Evolutionary conservation across 2,329 filamentous ascomycete genomes (phyloP), one percentile per base, ranked within the genome.

Genomic region (Lachnellula hyalina): DNA sequence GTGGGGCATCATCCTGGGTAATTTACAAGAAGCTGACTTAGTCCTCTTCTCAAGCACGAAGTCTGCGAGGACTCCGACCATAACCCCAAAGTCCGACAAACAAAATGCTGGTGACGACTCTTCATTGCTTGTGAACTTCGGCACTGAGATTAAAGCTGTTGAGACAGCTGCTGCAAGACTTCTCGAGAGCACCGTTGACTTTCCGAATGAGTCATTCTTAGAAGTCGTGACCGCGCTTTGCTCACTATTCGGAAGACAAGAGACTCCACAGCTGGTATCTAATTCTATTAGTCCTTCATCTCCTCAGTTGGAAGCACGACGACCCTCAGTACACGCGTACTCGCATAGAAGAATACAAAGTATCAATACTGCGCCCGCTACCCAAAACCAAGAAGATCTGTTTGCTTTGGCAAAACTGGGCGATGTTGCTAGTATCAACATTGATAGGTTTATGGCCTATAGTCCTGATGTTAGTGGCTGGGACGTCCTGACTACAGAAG

Each of bases 1-100:
- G 0, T 99, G 95, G 89, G 85, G 85, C 1, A 97, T 99, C 55
- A 78, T 99, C 15, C 79, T 99, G 1, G 92, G 96, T 66, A 96
- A 92, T 0, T 74, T 99, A 7, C 91, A 96, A 66, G 90, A 96
- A 70, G 92, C 93, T 2, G 94, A 97, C 64, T 84, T 96, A 59
- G 85, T 97, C 4, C 79, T 96, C 25, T 88, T 86, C 47, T 68
- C 69, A 14, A 71, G 68, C 53, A 79, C 82, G 11, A 83, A 79
- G 14, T 68, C 76, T 4, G 74, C 79, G 0, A 75, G 77, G 52
- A 78, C 79, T 1, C 74, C 78, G 5, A 73, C 79, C 75, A 5
- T 73, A 71, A 12, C 75, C 75, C 55, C 73, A 70, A 25, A 82
- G 81, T 59, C 70, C 73, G 44, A 75, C 69, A 46, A 74, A 73